Evolutionary conservation across 177 flowering plant species (phyloP).

Genomic region (Vitis hybrid): DNA sequence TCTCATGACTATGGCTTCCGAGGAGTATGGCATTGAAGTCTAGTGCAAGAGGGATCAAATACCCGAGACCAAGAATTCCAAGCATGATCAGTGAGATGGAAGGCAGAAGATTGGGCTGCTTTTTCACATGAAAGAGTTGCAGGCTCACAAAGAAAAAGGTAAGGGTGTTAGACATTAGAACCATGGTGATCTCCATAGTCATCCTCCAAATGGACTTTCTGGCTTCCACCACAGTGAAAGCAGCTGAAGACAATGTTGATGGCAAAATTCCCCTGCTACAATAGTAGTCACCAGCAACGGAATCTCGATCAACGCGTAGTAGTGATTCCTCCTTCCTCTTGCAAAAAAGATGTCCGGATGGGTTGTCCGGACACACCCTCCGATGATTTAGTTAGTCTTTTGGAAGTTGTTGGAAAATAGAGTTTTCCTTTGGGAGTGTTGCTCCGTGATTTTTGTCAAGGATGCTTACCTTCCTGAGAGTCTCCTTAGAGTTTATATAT

Average conservation of each 20-base stretch:
- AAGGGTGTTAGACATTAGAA: conserved; percentile 53
- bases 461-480: no score
- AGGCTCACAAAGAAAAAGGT: conserved; percentile 43
- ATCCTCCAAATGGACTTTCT: conserved; percentile 37
- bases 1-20: conserved; percentile 15
- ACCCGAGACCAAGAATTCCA: conserved; percentile 51
- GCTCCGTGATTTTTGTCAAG: no score
- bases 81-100: conserved; percentile 60
- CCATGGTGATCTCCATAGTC: conserved; percentile 60
- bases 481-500: no score
- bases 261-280: no score
- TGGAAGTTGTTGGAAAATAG: no score
- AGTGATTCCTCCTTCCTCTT: no score
- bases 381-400: no score
- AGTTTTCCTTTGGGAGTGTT: no score
- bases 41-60: conserved; percentile 54
- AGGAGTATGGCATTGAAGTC: conserved; percentile 58
- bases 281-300: no score
- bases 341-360: no score
- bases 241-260: conserved; percentile 10
- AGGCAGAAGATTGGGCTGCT: conserved; percentile 44
- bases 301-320: no score
- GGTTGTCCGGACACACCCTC: no score
- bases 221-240: conserved; percentile 12
- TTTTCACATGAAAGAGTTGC: conserved; percentile 53